A percentile compares a stretch with the other conserved stretches of the same genome.
phyloP scores from a whole-genome alignment of 495 filamentous ascomycete species.

The Oidiodendron maius region DNA sequence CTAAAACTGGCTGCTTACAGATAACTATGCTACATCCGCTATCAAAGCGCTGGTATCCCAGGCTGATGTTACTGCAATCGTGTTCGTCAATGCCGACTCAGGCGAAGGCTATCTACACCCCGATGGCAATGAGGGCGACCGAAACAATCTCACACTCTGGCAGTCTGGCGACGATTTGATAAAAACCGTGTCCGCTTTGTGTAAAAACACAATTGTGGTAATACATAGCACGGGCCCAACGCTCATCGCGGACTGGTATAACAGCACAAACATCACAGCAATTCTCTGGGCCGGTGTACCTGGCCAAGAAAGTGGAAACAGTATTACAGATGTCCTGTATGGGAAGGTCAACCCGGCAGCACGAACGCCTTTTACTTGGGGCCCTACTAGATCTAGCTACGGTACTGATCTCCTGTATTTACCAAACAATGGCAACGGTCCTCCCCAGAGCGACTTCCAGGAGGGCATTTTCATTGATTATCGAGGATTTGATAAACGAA shows the following conservation, averaged over 20 bases:
- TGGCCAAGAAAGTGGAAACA: constrained; percentile 85
- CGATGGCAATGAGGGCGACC: constrained; percentile 83
- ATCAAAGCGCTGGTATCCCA: constrained; percentile 63
- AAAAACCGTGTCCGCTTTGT: constrained; percentile 68
- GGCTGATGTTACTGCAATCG: constrained; percentile 62
- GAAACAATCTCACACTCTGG: constrained; percentile 93
- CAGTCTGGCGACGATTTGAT: constrained; percentile 73
- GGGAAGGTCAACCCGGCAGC: constrained; percentile 81
- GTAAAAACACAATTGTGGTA: constrained; percentile 90
- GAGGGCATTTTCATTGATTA: constrained; percentile 96
- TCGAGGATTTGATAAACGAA: constrained; percentile 73
- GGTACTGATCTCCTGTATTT: constrained; percentile 70
- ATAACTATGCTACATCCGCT: constrained; percentile 60
- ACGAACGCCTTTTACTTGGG: constrained; percentile 88
- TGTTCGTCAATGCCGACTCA: constrained; percentile 84
- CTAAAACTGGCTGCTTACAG: too few relatives aligned
- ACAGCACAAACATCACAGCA: constrained; percentile 84
- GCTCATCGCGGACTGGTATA: constrained; percentile 69
- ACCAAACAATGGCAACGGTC: constrained; percentile 60
- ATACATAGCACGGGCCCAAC: constrained; percentile 84
- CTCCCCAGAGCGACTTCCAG: constrained; percentile 76
- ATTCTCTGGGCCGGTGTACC: constrained; percentile 92
- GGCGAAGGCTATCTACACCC: constrained; percentile 85
- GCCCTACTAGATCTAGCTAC: constrained; percentile 64
- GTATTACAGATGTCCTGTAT: constrained; percentile 85